phyloP scores from a whole-genome alignment of 257 asterid species.

The Osmanthus fragrans region DNA sequence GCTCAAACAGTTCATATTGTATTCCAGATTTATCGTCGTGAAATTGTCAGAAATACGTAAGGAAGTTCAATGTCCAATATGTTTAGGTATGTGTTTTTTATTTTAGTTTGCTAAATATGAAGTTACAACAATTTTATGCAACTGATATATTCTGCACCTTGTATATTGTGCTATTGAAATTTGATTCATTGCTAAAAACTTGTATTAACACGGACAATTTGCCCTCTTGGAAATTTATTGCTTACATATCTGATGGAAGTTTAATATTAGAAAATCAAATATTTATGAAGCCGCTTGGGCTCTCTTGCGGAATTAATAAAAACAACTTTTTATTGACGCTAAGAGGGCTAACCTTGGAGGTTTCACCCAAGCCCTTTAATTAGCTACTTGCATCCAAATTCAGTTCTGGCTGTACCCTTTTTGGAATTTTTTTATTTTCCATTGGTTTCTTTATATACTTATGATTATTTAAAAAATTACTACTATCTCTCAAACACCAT shows the following conservation, averaged over 20 bases:
- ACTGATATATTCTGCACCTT: background rate
- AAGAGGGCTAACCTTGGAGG: background rate
- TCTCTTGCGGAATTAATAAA: background rate
- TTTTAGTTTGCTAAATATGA: conserved; percentile 18
- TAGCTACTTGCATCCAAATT: background rate
- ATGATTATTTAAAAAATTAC: background rate
- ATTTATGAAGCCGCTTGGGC: background rate
- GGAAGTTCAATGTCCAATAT: conserved; percentile 99
- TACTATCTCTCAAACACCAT: background rate
- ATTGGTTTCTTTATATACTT: background rate
- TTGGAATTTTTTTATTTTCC: background rate
- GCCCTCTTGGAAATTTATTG: background rate
- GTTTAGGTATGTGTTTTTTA: conserved; percentile 62
- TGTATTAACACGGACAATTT: background rate
- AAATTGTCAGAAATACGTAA: conserved; percentile 88
- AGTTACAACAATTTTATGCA: background rate
- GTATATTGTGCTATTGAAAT: background rate
- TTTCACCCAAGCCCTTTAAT: background rate
- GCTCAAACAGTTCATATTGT: conserved; percentile 23
- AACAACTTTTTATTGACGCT: no score
- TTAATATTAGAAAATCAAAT: background rate
- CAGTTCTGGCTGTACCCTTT: background rate
- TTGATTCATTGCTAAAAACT: background rate
- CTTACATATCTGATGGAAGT: background rate
- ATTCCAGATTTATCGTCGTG: conserved; percentile 63